Evolutionary conservation across 2,329 filamentous ascomycete species (phyloP).

Genomic region (Colletotrichum eleusines): DNA sequence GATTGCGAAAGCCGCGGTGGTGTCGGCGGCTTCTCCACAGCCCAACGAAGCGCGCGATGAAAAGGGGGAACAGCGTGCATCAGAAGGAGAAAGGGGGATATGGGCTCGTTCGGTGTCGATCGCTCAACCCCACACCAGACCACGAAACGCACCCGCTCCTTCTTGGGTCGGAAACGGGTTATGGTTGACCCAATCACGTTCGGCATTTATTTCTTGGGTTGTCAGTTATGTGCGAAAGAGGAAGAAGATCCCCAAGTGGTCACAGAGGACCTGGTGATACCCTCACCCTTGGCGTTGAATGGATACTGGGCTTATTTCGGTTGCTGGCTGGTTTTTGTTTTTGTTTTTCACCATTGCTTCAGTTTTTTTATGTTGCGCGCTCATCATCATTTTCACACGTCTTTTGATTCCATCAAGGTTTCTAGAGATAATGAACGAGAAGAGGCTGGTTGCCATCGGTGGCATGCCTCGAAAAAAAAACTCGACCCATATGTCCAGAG

Average conservation of each 20-base stretch:
- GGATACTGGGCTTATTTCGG: constrained; percentile 27
- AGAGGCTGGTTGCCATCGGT: neutral
- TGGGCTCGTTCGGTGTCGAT: constrained; percentile 26
- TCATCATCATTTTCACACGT: constrained; percentile 15
- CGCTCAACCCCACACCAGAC: constrained; percentile 24
- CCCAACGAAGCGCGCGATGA: neutral
- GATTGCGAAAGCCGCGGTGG: neutral
- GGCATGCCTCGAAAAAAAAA: constrained; percentile 13
- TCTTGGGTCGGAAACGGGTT: constrained; percentile 16
- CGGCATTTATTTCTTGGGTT: constrained; percentile 19
- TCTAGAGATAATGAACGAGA: constrained; percentile 30
- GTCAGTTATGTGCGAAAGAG: constrained; percentile 28
- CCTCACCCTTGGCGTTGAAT: constrained; percentile 41
- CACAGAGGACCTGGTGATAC: constrained; percentile 42
- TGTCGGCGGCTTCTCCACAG: neutral
- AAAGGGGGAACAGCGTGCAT: neutral
- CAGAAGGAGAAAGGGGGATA: constrained; percentile 8
- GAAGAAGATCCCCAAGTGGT: constrained; percentile 38
- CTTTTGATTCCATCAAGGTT: constrained; percentile 15
- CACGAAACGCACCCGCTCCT: constrained; percentile 10
- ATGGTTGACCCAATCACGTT: constrained; percentile 28
- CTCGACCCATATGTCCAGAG: neutral
- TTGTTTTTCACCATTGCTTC: neutral
- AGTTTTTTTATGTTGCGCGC: constrained; percentile 6
- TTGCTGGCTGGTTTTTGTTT: constrained; percentile 5